phyloP scores from a whole-genome alignment of 176 grass and related monocot genomes.

The Alloteropsis semialata region DNA sequence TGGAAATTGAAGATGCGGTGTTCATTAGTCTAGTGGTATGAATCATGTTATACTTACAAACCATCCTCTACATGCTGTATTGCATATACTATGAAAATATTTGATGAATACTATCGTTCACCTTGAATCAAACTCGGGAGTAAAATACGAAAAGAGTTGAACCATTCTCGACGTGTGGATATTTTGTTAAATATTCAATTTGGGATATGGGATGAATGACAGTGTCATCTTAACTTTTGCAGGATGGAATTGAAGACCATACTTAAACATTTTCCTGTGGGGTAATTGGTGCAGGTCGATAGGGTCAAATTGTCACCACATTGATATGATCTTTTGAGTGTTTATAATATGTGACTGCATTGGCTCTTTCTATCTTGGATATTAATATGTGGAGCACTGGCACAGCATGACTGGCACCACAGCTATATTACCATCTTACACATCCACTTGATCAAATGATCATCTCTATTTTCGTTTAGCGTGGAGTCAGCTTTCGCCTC shows the following conservation, averaged over 20 bases:
- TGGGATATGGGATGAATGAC: slow-evolving; percentile 5
- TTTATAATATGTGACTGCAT: too few species aligned
- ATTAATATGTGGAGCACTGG: background rate
- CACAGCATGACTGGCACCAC: background rate
- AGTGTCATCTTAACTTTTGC: background rate
- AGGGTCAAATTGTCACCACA: background rate
- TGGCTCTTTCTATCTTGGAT: background rate
- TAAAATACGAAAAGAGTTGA: background rate
- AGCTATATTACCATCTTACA: background rate
- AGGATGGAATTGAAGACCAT: background rate
- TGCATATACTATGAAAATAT: background rate
- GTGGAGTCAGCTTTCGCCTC: background rate
- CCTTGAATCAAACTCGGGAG: background rate
- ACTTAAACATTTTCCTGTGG: background rate
- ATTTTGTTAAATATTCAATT: background rate
- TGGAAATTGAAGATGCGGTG: background rate
- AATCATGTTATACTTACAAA: background rate
- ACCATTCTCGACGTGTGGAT: too few species aligned
- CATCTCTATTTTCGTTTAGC: background rate
- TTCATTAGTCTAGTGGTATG: background rate
- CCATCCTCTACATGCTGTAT: background rate
- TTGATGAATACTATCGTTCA: background rate
- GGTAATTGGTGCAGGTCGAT: background rate
- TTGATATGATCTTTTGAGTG: too few species aligned
- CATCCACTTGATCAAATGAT: too few species aligned